Percentiles rank a stretch among this genome's conserved stretches.
phyloP scores from a whole-genome alignment of 306 rosid genomes.

The Sphenostylis stenocarpa region DNA sequence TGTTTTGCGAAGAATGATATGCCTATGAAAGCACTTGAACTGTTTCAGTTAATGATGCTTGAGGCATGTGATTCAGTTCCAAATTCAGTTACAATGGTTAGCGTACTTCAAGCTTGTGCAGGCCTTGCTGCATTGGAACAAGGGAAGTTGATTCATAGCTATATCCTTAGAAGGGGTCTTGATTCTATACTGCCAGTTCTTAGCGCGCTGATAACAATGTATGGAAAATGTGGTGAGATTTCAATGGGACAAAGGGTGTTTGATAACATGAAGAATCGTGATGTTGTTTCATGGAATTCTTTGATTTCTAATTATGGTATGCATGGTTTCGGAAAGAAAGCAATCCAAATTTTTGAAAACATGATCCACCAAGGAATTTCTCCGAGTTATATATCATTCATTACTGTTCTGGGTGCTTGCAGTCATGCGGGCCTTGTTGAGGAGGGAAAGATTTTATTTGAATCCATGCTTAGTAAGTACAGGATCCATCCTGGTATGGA shows the following conservation, averaged over 20 bases:
- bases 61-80: slow-evolving; percentile 64
- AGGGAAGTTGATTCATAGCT: slow-evolving; percentile 85
- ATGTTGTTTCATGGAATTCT: slow-evolving; percentile 83
- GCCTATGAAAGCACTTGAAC: slow-evolving; percentile 76
- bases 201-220: slow-evolving; percentile 77
- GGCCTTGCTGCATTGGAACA: slow-evolving; percentile 76
- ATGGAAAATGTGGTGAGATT: slow-evolving; percentile 86
- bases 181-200: slow-evolving; percentile 82
- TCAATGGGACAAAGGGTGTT: slow-evolving; percentile 60
- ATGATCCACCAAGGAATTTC: slow-evolving; percentile 68
- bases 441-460: slow-evolving; percentile 69
- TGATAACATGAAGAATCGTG: slow-evolving; percentile 57
- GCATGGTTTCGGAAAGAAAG: slow-evolving; percentile 78
- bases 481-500: slow-evolving; percentile 67
- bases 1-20: slow-evolving; percentile 78
- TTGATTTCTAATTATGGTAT: slow-evolving; percentile 83
- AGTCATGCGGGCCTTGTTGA: slow-evolving; percentile 85
- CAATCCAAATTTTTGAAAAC: slow-evolving; percentile 64
- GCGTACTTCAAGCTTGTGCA: slow-evolving; percentile 90
- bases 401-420: slow-evolving; percentile 85
- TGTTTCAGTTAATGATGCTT: slow-evolving; percentile 68
- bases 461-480: slow-evolving; percentile 62
- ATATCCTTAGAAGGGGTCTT: slow-evolving; percentile 85
- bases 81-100: slow-evolving; percentile 92
- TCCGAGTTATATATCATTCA: slow-evolving; percentile 69